phyloP scores from a whole-genome alignment of 1,284 basidiomycete species.

The Ustilago shanxiensis region DNA sequence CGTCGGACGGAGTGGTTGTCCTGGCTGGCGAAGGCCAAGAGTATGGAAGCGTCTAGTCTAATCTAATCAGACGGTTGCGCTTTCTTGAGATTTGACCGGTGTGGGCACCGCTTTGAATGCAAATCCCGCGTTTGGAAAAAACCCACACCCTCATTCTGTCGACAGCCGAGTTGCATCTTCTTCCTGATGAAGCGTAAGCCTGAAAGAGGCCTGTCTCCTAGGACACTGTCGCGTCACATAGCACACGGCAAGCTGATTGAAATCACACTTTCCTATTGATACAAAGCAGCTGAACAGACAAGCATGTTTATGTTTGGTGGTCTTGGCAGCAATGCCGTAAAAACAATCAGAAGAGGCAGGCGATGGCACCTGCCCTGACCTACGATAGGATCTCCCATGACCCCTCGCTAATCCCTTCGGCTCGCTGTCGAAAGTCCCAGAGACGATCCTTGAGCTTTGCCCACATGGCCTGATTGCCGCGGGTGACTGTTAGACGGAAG shows the following conservation, averaged over 20 bases:
- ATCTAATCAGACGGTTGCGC: not conserved
- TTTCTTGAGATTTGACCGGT: too few relatives aligned
- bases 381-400: constrained; percentile 48
- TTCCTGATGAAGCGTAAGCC: not conserved
- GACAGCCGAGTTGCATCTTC: too few relatives aligned
- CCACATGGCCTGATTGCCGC: constrained; percentile 59
- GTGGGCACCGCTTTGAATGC: not conserved
- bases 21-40: not conserved
- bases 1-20: not conserved
- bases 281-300: not conserved
- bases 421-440: constrained; percentile 62
- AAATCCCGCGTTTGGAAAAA: not conserved
- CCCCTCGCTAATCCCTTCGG: constrained; percentile 44
- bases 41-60: not conserved
- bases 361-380: not conserved
- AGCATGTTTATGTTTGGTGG: too few relatives aligned
- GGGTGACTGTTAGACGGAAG: constrained; percentile 49
- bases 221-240: not conserved
- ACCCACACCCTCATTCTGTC: not conserved
- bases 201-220: not conserved
- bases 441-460: constrained; percentile 61
- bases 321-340: too few relatives aligned
- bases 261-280: not conserved
- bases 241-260: not conserved
- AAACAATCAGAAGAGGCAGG: not conserved